These are phyloP conservation scores for Scheffersomyces stipitis DNA, from an alignment of 805 yeast species.

Conservation along the genomic window DNA sequence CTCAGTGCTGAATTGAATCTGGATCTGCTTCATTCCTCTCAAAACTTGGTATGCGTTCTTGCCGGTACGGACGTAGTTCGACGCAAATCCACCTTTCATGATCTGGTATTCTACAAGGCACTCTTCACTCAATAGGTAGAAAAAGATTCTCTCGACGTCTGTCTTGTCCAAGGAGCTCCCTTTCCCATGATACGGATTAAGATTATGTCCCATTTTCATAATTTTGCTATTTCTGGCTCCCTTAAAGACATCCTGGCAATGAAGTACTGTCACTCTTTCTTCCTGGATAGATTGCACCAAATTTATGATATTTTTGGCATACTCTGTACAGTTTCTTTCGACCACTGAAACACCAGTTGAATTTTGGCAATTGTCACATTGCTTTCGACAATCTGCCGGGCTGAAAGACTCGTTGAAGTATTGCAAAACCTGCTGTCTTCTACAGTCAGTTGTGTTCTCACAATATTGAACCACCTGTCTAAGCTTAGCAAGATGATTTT, in stretches of 20 bases:
- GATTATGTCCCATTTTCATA: slow-evolving; percentile 60
- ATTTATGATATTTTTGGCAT: slow-evolving; percentile 57
- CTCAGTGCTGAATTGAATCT: slow-evolving; percentile 47
- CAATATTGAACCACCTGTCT: slow-evolving; percentile 88
- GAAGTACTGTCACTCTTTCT: slow-evolving; percentile 68
- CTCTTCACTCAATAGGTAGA: slow-evolving; percentile 66
- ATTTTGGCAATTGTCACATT: slow-evolving; percentile 82
- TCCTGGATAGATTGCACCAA: slow-evolving; percentile 57
- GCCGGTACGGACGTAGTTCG: slow-evolving; percentile 71
- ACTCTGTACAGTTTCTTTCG: slow-evolving; percentile 65
- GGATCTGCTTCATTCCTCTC: slow-evolving; percentile 43
- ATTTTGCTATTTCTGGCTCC: slow-evolving; percentile 70
- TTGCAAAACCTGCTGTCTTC: slow-evolving; percentile 83
- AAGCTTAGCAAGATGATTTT: slow-evolving; percentile 73
- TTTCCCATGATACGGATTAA: slow-evolving; percentile 61
- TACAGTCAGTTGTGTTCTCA: slow-evolving; percentile 86
- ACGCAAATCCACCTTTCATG: slow-evolving; percentile 78
- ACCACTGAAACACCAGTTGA: slow-evolving; percentile 41
- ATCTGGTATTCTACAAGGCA: slow-evolving; percentile 70
- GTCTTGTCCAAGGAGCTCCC: slow-evolving; percentile 66
- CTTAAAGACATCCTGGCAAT: slow-evolving; percentile 79
- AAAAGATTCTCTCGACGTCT: slow-evolving; percentile 79
- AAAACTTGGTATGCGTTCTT: slow-evolving; percentile 51
- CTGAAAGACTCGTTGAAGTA: slow-evolving; percentile 87
- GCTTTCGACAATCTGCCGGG: slow-evolving; percentile 58